Conservation (phyloP, 2,329 filamentous ascomycete genomes). For the Penicillium sp. region DNA sequence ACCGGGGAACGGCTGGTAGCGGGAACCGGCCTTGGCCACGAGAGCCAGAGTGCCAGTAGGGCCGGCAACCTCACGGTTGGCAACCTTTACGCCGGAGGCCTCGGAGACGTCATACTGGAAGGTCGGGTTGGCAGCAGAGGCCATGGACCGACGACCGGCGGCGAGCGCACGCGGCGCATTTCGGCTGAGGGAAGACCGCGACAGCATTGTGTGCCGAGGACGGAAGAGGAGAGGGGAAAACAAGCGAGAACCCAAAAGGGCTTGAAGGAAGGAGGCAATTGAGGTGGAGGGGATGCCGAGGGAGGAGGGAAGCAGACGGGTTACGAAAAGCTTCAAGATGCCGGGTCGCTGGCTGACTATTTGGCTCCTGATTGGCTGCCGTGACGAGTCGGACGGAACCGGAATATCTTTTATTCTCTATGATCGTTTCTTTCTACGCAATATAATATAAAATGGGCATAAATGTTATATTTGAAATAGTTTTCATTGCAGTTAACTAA, state of each 20-base stretch:
- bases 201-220: constrained; percentile 60
- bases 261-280: constrained; percentile 28
- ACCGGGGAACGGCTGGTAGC: constrained; percentile 86
- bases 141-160: constrained; percentile 57
- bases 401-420: constrained; percentile 25
- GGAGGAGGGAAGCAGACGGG: constrained; percentile 27
- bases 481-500: background rate
- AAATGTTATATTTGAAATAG: too few relatives aligned
- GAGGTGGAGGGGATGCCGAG: constrained; percentile 23
- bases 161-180: constrained; percentile 60
- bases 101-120: constrained; percentile 86
- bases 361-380: constrained; percentile 36
- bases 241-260: constrained; percentile 35
- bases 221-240: constrained; percentile 34
- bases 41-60: constrained; percentile 87
- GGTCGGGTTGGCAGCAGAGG: constrained; percentile 63
- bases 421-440: background rate
- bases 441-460: background rate
- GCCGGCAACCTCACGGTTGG: constrained; percentile 81
- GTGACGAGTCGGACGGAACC: constrained; percentile 40
- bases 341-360: constrained; percentile 36
- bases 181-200: constrained; percentile 58
- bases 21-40: constrained; percentile 88
- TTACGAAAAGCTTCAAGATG: constrained; percentile 44
- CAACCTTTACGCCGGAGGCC: constrained; percentile 83